Percentiles rank a stretch among this genome's conserved stretches.
These are phyloP conservation scores for Biancaea sappan DNA, from an alignment of 306 rosid species.

Conservation along the genomic window DNA sequence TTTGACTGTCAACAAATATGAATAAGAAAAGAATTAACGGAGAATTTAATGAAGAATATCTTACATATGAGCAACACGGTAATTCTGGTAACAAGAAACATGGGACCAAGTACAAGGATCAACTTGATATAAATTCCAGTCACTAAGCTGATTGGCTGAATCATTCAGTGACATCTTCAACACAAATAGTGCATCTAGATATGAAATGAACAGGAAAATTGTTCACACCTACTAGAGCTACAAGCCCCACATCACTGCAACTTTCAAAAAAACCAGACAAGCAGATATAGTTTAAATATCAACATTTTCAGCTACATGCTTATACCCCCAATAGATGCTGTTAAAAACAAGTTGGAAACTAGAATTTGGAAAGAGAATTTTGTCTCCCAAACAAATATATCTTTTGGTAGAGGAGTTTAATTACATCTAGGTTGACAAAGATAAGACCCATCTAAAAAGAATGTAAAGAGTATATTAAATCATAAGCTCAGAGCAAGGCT, in stretches of 20 bases:
- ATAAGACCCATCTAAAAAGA: not conserved
- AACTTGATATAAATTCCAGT: slow-evolving; percentile 76
- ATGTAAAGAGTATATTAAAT: not conserved
- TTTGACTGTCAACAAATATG: slow-evolving; percentile 7
- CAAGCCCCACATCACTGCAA: slow-evolving; percentile 25
- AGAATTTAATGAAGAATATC: slow-evolving; percentile 42
- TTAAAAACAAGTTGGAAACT: not conserved
- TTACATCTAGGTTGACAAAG: not conserved
- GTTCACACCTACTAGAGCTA: slow-evolving; percentile 27
- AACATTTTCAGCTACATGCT: slow-evolving; percentile 17
- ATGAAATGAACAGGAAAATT: slow-evolving; percentile 51
- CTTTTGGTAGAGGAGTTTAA: not conserved
- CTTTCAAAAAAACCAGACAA: slow-evolving; percentile 15
- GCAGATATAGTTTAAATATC: not conserved
- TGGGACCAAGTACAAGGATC: slow-evolving; percentile 90
- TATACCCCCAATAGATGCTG: not conserved
- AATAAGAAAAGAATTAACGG: slow-evolving; percentile 6
- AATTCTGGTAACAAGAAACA: slow-evolving; percentile 62
- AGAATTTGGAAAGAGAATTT: not conserved
- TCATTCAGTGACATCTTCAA: slow-evolving; percentile 59
- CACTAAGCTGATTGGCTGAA: slow-evolving; percentile 63
- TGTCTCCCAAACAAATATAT: not conserved
- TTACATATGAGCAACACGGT: slow-evolving; percentile 69
- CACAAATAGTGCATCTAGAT: slow-evolving; percentile 70
- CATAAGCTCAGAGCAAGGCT: not conserved